Evolutionary conservation across 2,329 filamentous ascomycete species (phyloP).

Genomic region (Coniella vitis): DNA sequence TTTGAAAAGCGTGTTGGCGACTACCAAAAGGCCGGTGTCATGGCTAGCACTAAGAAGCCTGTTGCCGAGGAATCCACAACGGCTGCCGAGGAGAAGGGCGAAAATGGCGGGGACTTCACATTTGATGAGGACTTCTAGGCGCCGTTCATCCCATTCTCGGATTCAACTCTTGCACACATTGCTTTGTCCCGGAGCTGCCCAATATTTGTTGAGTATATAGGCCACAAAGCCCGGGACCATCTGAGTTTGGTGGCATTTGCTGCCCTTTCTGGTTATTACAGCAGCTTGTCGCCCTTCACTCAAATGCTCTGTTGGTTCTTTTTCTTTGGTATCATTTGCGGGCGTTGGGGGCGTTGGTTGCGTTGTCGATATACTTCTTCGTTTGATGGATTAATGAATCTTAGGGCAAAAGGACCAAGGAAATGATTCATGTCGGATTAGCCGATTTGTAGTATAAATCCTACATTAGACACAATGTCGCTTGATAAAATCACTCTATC

Average conservation of each 20-base stretch:
- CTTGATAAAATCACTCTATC: not conserved
- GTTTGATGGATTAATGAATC: conserved; percentile 15
- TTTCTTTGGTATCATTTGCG: conserved; percentile 9
- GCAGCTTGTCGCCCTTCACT: conserved; percentile 3
- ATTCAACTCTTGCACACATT: conserved; percentile 3
- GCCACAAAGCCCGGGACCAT: conserved; percentile 6
- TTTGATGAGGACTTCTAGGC: conserved; percentile 96
- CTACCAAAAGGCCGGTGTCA: conserved; percentile 99
- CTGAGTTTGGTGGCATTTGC: conserved; percentile 4
- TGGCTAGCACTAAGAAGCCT: conserved; percentile 80
- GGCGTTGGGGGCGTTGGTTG: conserved; percentile 12
- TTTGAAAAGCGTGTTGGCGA: conserved; percentile 99
- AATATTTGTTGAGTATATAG: conserved; percentile 13
- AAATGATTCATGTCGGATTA: conserved; percentile 3
- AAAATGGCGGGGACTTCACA: conserved; percentile 71
- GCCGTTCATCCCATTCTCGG: conserved; percentile 16
- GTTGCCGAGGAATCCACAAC: conserved; percentile 35
- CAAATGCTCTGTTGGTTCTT: not conserved
- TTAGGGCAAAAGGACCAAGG: conserved; percentile 7
- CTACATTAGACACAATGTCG: conserved; percentile 15
- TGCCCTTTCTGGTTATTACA: conserved; percentile 2
- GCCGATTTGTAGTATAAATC: conserved; percentile 13
- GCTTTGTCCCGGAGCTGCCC: conserved; percentile 3
- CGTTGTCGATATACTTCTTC: conserved; percentile 7
- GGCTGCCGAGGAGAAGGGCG: conserved; percentile 40